Evolutionary conservation across 2,329 filamentous ascomycete species (phyloP).

Genomic region (Westerdykella sp.): DNA sequence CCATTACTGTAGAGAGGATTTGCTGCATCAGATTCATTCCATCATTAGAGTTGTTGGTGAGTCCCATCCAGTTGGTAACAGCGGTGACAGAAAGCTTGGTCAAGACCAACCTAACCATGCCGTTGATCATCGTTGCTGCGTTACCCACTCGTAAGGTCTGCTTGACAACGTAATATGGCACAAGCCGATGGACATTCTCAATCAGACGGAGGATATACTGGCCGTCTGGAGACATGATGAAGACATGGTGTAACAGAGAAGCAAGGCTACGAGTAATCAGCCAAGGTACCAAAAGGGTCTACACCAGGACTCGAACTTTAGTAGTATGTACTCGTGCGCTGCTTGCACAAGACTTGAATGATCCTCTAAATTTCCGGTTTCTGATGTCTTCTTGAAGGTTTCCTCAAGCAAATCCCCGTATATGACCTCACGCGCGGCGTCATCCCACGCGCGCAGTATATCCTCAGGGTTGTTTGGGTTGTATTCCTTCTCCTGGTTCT

Average conservation of each 20-base stretch:
- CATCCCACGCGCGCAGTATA: conserved; percentile 59
- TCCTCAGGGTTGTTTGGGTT: conserved; percentile 55
- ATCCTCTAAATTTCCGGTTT: conserved; percentile 57
- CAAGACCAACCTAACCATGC: conserved; percentile 64
- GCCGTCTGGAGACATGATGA: conserved; percentile 68
- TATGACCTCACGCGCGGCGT: conserved; percentile 59
- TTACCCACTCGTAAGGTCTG: conserved; percentile 73
- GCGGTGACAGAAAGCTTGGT: conserved; percentile 71
- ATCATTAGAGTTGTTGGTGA: conserved; percentile 65
- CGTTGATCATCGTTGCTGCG: conserved; percentile 74
- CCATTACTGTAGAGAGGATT: conserved; percentile 67
- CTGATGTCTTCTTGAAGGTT: conserved; percentile 55
- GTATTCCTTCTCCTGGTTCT: conserved; percentile 41
- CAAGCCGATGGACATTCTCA: conserved; percentile 61
- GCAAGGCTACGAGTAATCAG: conserved; percentile 51
- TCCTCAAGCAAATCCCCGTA: conserved; percentile 63
- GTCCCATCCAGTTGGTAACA: conserved; percentile 71
- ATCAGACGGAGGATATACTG: conserved; percentile 66
- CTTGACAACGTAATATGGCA: conserved; percentile 65
- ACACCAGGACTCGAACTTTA: conserved; percentile 49
- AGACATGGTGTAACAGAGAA: conserved; percentile 66
- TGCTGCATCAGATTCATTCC: conserved; percentile 75
- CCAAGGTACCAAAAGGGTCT: background rate
- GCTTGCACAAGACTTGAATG: conserved; percentile 58
- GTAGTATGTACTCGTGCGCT: conserved; percentile 60